Evolutionary conservation across 495 filamentous ascomycete genomes (phyloP), one percentile per base, ranked within the genome.

Genomic region (Penicillium desertorum): DNA sequence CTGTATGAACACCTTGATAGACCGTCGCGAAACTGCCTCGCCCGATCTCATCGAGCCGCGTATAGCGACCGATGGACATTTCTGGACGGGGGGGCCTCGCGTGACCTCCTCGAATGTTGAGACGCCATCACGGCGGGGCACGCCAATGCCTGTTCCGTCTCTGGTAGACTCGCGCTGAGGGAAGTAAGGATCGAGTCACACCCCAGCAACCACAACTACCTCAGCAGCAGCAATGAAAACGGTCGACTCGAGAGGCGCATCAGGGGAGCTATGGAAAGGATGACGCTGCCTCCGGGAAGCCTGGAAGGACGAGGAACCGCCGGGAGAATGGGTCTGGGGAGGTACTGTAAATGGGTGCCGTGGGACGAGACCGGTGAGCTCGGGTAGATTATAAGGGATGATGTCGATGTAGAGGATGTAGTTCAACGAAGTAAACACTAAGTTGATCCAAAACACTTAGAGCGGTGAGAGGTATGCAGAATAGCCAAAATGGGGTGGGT

Each of bases 11-110:
- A 63, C 89, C 92, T 70, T 87, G 84, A 70, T 91, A 97, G 59
- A 97, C 92, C 53, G 89, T 91, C 57, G 92, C 92, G 78, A 97
- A 97, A 81, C 92, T 97, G 39, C 92, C 92, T 76, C 90, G 90
- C 50, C 92, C 92, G 64, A 97, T 96, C 75, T 96, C 87, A 52
- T 88, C 85, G 59, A 89, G 79, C 64, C 91, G 82, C 58, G 80
- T 81, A 68, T 92, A 97, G 56, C 81, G 79, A 43, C 91, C 92
- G 66, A 96, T 83, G 43, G 83, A 72, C 78, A 86, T 82, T 58
- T 89, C 86, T 62, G 77, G 71, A 30, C 71, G 73, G 25, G 69
- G 69, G 65, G 47, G 72, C 42, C 57, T 80, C 71, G 43, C 71
- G 72, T 45, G 76, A 67, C 64, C 79, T 76, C 66, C 78, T 76